These are phyloP conservation scores for Huntiella moniliformis DNA, from an alignment of 2,329 filamentous ascomycete species.

Conservation along the genomic window DNA sequence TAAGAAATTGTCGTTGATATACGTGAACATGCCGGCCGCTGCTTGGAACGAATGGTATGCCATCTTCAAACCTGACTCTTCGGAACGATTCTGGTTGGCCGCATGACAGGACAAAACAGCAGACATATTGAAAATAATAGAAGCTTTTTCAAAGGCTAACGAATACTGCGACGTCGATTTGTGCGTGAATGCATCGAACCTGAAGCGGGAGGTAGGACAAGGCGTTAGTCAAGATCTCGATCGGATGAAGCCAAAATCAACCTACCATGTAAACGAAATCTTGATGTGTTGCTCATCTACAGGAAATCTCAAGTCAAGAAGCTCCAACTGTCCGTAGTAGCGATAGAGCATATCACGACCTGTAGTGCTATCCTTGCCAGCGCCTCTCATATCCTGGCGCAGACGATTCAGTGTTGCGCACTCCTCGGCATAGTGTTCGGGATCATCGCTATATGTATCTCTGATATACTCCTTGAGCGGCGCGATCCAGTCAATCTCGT, in stretches of 20 bases:
- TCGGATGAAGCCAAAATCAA: background rate
- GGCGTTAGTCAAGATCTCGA: too few relatives aligned
- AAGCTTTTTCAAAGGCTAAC: conserved; percentile 92
- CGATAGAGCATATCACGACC: conserved; percentile 86
- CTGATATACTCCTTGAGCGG: conserved; percentile 89
- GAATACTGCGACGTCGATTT: conserved; percentile 96
- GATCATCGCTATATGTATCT: conserved; percentile 86
- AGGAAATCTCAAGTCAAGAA: conserved; percentile 84
- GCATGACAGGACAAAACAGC: conserved; percentile 93
- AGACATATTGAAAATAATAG: conserved; percentile 98
- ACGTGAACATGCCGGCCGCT: conserved; percentile 97
- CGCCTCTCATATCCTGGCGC: conserved; percentile 94
- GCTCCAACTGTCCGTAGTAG: conserved; percentile 93
- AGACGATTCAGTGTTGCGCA: conserved; percentile 85
- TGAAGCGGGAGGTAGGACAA: conserved; percentile 19
- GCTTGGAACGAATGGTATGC: conserved; percentile 98
- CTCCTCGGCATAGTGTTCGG: conserved; percentile 88
- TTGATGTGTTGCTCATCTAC: conserved; percentile 99
- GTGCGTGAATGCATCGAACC: conserved; percentile 99
- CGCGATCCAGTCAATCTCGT: conserved; percentile 93
- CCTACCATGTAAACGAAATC: conserved; percentile 90
- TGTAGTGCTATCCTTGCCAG: conserved; percentile 87
- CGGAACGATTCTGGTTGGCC: conserved; percentile 74
- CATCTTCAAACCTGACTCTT: conserved; percentile 84
- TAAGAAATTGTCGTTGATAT: conserved; percentile 98